These are phyloP conservation scores for Kazachstania viticola DNA, from an alignment of 805 yeast genomes.

Conservation along the genomic window DNA sequence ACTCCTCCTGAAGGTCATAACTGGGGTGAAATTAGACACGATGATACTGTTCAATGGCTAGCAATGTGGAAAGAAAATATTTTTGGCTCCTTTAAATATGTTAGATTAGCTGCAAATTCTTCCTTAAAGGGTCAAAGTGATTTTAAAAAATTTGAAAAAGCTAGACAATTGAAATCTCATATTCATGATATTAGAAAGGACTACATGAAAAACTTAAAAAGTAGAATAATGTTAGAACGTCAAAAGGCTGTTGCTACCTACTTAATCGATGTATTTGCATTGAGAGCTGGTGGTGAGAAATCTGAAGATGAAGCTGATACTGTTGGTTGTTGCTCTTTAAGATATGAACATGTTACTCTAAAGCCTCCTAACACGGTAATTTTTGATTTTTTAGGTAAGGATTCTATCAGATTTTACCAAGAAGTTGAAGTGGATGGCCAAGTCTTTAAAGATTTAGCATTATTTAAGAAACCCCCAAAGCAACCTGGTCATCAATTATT, in stretches of 20 bases:
- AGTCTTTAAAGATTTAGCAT: slow-evolving; percentile 76
- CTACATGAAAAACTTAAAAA: slow-evolving; percentile 57
- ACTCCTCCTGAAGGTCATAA: slow-evolving; percentile 74
- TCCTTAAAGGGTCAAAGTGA: slow-evolving; percentile 87
- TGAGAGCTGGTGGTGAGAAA: slow-evolving; percentile 97
- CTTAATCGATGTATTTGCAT: slow-evolving; percentile 81
- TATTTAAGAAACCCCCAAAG: slow-evolving; percentile 83
- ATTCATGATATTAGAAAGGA: slow-evolving; percentile 65
- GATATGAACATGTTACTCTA: slow-evolving; percentile 80
- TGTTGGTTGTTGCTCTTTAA: slow-evolving; percentile 90
- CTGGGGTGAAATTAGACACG: slow-evolving; percentile 88
- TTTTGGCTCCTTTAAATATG: slow-evolving; percentile 73
- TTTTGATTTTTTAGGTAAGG: slow-evolving; percentile 92
- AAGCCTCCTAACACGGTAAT: slow-evolving; percentile 77
- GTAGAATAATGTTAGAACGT: slow-evolving; percentile 69
- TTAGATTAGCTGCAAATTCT: slow-evolving; percentile 81
- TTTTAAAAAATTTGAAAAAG: slow-evolving; percentile 85
- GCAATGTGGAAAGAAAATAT: slow-evolving; percentile 97
- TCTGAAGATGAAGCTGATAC: slow-evolving; percentile 97
- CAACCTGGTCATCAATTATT: slow-evolving; percentile 86
- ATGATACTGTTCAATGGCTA: slow-evolving; percentile 85
- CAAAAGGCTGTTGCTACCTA: slow-evolving; percentile 93
- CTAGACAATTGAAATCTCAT: slow-evolving; percentile 68
- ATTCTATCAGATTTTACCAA: slow-evolving; percentile 82
- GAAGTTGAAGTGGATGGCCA: slow-evolving; percentile 88